A percentile compares a stretch with the other conserved stretches of the same genome.
phyloP scores from a whole-genome alignment of 139 green algal genomes.

The Chlamydomonas sp. region DNA sequence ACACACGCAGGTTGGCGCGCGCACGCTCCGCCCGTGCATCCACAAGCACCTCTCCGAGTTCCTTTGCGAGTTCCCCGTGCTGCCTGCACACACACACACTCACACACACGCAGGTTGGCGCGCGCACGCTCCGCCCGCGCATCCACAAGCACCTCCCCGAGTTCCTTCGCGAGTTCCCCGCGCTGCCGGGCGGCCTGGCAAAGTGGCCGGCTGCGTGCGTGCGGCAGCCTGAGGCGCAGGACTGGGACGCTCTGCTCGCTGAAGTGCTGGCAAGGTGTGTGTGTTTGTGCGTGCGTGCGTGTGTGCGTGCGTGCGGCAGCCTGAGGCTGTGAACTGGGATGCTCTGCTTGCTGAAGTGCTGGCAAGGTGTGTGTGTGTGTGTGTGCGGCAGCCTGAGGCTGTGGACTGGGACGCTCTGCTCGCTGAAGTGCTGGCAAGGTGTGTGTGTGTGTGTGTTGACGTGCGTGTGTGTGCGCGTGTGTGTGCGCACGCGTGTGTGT shows the following conservation, averaged over 20 bases:
- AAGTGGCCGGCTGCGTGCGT: conserved; percentile 1
- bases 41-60: conserved; percentile 77
- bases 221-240: conserved; percentile 31
- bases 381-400: conserved; percentile 19
- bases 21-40: conserved; percentile 91
- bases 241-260: conserved; percentile 73
- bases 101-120: conserved; percentile 49
- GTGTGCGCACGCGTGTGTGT: too few species aligned
- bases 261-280: conserved; percentile 45
- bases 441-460: neutral
- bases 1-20: conserved; percentile 56
- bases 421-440: conserved; percentile 45
- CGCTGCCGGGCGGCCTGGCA: neutral
- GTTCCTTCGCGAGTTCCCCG: conserved; percentile 80
- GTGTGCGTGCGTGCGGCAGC: too few species aligned
- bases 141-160: conserved; percentile 79
- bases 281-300: too few species aligned
- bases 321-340: too few species aligned
- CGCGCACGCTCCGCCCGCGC: conserved; percentile 86
- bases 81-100: too few species aligned
- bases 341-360: neutral
- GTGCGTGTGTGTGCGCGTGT: too few species aligned
- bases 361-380: neutral
- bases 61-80: conserved; percentile 70
- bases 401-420: conserved; percentile 78